Conservation (phyloP, 2,329 filamentous ascomycete species). For the Dactylellina haptotyla region DNA sequence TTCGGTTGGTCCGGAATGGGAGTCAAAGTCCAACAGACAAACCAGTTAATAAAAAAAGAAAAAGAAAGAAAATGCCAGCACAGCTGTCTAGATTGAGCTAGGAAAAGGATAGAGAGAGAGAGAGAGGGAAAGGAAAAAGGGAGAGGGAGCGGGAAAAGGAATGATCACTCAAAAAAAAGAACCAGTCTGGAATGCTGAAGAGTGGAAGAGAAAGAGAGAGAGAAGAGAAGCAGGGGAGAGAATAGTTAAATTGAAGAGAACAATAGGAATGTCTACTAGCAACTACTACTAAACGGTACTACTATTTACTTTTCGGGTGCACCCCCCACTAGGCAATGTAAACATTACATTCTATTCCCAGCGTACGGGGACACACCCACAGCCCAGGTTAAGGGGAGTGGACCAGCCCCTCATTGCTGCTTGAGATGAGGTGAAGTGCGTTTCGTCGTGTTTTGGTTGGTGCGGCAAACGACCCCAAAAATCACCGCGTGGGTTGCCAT, state of each 20-base stretch:
- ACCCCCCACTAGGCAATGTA: slow-evolving; percentile 12
- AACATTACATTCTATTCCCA: not conserved
- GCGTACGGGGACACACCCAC: not conserved
- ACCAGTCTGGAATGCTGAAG: slow-evolving; percentile 6
- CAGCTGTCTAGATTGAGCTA: slow-evolving; percentile 24
- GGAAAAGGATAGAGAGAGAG: not conserved
- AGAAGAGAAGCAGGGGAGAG: slow-evolving; percentile 13
- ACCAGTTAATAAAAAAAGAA: not conserved
- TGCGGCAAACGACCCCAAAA: slow-evolving; percentile 18
- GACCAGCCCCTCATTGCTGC: slow-evolving; percentile 23
- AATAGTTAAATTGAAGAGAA: slow-evolving; percentile 17
- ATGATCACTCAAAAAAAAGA: slow-evolving; percentile 18
- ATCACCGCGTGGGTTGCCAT: too few species aligned
- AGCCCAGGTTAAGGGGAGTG: not conserved
- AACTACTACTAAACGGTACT: slow-evolving; percentile 16
- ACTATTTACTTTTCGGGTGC: too few species aligned
- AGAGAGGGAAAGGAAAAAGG: slow-evolving; percentile 8
- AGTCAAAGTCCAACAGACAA: not conserved
- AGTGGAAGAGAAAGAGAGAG: not conserved
- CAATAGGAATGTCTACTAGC: not conserved
- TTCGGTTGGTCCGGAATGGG: slow-evolving; percentile 36
- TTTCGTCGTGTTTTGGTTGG: slow-evolving; percentile 49
- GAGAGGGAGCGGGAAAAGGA: slow-evolving; percentile 15
- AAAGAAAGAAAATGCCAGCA: slow-evolving; percentile 5
- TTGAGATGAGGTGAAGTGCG: slow-evolving; percentile 30